A percentile compares a stretch with the other conserved stretches of the same genome.
phyloP scores from a whole-genome alignment of 2,329 filamentous ascomycete genomes.

The Botrytis porri region DNA sequence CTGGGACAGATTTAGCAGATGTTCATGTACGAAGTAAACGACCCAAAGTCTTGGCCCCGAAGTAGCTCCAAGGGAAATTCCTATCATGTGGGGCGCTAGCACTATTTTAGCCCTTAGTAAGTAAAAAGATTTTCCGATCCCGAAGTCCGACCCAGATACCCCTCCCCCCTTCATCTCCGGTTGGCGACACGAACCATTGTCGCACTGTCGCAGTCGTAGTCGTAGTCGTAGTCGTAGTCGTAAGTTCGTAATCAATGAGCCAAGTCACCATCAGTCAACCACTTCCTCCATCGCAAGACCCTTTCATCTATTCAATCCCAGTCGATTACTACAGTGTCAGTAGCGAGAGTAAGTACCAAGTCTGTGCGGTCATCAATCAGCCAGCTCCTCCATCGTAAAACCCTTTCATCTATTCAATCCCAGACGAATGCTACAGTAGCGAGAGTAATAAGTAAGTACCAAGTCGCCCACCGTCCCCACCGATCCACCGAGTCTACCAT shows the following conservation, averaged over 20 bases:
- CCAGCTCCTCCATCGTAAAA: neutral
- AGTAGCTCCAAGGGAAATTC: neutral
- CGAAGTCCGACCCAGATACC: neutral
- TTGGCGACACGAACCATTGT: neutral
- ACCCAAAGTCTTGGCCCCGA: neutral
- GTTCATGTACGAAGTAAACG: neutral
- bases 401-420: neutral
- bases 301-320: too few relatives aligned
- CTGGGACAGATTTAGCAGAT: neutral
- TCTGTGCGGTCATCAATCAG: too few relatives aligned
- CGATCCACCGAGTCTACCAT: too few relatives aligned
- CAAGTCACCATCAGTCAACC: too few relatives aligned
- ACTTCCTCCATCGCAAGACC: too few relatives aligned
- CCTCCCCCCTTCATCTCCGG: neutral
- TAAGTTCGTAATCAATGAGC: too few relatives aligned
- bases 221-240: too few relatives aligned
- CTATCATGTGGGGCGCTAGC: neutral
- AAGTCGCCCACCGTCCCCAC: neutral
- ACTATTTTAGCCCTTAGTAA: neutral
- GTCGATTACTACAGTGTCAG: too few relatives aligned
- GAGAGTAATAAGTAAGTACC: too few relatives aligned
- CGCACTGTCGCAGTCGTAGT: neutral
- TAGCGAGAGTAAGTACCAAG: too few relatives aligned
- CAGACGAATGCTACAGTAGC: neutral
- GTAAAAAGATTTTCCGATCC: slow-evolving; percentile 1